Evolutionary conservation across 805 yeast species (phyloP).

Genomic region (Metschnikowia corniflorae): DNA sequence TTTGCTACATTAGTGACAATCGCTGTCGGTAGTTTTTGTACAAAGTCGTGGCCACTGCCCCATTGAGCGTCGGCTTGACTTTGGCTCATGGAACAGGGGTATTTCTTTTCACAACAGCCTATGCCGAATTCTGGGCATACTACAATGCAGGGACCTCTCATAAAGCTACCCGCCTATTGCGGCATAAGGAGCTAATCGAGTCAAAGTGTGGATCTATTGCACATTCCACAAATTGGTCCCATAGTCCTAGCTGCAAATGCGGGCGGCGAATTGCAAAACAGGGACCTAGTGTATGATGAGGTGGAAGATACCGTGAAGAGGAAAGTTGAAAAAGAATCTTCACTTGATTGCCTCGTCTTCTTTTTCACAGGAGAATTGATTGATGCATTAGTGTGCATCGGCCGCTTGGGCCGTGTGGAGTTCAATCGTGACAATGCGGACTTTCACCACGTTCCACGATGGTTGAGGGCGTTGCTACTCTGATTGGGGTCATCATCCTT

Average conservation of each 20-base stretch:
- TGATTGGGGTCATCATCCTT: constrained; percentile 36
- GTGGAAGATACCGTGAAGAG: constrained; percentile 6
- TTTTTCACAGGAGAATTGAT: constrained; percentile 54
- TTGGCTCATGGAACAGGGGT: constrained; percentile 46
- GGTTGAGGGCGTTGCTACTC: constrained; percentile 38
- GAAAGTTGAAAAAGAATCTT: constrained; percentile 26
- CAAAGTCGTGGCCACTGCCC: constrained; percentile 47
- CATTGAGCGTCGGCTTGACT: constrained; percentile 46
- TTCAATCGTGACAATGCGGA: constrained; percentile 39
- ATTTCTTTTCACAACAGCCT: constrained; percentile 46
- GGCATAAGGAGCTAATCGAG: constrained; percentile 46
- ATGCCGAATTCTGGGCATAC: constrained; percentile 50
- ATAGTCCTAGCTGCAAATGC: constrained; percentile 58
- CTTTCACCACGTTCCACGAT: constrained; percentile 28
- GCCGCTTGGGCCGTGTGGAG: constrained; percentile 43
- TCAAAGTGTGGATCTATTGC: constrained; percentile 45
- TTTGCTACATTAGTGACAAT: constrained; percentile 55
- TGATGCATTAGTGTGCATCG: constrained; percentile 38
- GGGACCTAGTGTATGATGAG: constrained; percentile 17
- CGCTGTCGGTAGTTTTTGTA: constrained; percentile 65
- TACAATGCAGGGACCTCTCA: constrained; percentile 49
- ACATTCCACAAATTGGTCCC: constrained; percentile 50
- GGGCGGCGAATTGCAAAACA: constrained; percentile 44
- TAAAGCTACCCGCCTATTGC: constrained; percentile 51
- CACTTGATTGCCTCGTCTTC: constrained; percentile 41